Percentiles rank a stretch among this genome's conserved stretches.
These are phyloP conservation scores for Globisporangium nodosum DNA, from an alignment of 352 stramenopile species.

Conservation along the genomic window DNA sequence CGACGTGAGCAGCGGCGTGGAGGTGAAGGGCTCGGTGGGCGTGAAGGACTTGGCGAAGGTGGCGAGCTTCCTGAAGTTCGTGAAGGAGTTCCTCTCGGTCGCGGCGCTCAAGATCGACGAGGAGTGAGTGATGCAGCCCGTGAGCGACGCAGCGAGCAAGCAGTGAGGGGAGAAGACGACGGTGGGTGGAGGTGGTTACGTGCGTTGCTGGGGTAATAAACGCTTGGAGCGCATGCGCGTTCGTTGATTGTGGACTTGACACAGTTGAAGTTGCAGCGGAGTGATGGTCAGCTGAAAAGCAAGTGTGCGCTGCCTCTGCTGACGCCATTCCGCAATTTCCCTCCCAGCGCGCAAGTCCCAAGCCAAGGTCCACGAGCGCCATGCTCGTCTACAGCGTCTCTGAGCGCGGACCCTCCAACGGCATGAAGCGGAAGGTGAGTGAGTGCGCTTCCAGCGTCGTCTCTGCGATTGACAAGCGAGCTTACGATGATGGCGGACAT, in stretches of 20 bases:
- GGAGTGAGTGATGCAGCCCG: constrained; percentile 25
- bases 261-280: constrained; percentile 7
- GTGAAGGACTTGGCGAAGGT: constrained; percentile 68
- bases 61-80: constrained; percentile 50
- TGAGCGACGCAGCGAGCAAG: not conserved
- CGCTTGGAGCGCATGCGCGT: not conserved
- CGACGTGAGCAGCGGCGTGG: constrained; percentile 95
- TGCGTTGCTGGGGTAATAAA: not conserved
- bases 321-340: constrained; percentile 8
- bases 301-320: not conserved
- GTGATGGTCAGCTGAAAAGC: constrained; percentile 3
- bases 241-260: not conserved
- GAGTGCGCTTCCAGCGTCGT: not conserved
- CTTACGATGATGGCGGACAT: too few relatives aligned
- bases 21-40: constrained; percentile 68
- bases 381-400: constrained; percentile 1
- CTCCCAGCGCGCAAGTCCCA: not conserved
- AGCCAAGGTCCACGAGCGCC: not conserved
- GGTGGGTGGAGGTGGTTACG: not conserved
- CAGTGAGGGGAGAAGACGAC: too few relatives aligned
- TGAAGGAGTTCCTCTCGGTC: constrained; percentile 56
- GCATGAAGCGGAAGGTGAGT: not conserved
- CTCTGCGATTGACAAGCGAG: not conserved
- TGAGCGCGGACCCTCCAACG: not conserved
- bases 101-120: constrained; percentile 62